Conservation (phyloP, 768 basidiomycete species). For the Tulasnella sp. region DNA sequence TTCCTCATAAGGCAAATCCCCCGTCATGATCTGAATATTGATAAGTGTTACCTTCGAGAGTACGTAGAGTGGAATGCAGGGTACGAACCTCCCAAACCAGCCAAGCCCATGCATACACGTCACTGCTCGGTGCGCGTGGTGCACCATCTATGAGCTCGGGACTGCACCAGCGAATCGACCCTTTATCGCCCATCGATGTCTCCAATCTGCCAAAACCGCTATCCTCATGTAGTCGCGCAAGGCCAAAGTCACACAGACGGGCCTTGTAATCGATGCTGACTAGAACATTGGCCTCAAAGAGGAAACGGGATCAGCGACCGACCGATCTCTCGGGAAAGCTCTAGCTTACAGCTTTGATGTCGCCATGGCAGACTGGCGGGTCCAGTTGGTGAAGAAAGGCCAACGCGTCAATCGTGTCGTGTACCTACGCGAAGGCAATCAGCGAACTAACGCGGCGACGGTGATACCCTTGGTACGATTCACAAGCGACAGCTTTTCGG, state of each 20-base stretch:
- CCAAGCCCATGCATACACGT: neutral
- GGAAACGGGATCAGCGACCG: neutral
- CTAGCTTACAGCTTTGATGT: neutral
- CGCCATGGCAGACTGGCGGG: neutral
- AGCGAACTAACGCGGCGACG: neutral
- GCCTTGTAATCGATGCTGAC: neutral
- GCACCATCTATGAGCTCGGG: neutral
- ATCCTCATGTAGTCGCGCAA: neutral
- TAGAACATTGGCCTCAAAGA: neutral
- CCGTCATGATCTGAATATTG: neutral
- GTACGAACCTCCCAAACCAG: neutral
- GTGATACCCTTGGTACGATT: too few species aligned
- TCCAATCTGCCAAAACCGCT: neutral
- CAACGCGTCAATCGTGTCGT: neutral
- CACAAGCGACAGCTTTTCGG: neutral
- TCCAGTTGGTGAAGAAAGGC: neutral
- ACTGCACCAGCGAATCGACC: slow-evolving; percentile 6
- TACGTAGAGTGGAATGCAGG: neutral
- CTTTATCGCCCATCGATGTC: neutral
- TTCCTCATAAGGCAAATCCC: neutral
- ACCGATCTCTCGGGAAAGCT: neutral
- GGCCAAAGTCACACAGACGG: slow-evolving; percentile 1
- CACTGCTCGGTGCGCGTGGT: neutral
- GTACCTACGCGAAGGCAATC: neutral
- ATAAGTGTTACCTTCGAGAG: neutral